Percentiles rank a stretch among this genome's conserved stretches.
Evolutionary conservation across 148 eudicot genomes (phyloP).

Genomic region (Vaccinium darrowii): DNA sequence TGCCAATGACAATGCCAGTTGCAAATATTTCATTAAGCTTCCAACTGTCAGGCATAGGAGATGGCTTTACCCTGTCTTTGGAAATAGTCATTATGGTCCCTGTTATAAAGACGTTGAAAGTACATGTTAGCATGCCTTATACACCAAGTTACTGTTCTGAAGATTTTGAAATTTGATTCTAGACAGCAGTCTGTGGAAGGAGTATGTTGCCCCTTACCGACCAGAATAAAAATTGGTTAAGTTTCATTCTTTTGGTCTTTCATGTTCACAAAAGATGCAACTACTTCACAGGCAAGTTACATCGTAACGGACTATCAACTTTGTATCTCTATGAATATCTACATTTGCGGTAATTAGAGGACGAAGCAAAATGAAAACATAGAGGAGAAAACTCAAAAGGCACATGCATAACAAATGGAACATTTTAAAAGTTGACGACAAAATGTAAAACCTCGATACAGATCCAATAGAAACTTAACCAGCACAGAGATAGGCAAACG

Average conservation of each 20-base stretch:
- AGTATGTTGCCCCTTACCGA: background rate
- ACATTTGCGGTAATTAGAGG: background rate
- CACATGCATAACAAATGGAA: background rate
- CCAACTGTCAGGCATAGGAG: conserved; percentile 74
- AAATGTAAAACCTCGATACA: background rate
- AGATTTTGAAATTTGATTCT: no score
- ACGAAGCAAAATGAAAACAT: background rate
- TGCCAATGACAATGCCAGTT: conserved; percentile 62
- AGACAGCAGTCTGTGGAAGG: background rate
- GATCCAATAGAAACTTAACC: conserved; percentile 6
- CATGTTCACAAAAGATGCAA: background rate
- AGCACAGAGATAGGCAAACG: background rate
- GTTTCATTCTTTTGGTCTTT: background rate
- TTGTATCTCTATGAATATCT: background rate
- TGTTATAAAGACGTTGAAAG: conserved; percentile 23
- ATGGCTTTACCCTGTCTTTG: conserved; percentile 65
- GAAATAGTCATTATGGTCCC: conserved; percentile 83
- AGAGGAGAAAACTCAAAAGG: background rate
- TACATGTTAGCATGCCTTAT: conserved; percentile 4
- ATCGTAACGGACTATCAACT: background rate
- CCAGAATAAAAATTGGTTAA: background rate
- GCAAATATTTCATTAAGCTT: conserved; percentile 73
- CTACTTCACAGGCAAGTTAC: conserved; percentile 2
- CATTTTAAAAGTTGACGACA: background rate
- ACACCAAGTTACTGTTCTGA: background rate